These are phyloP conservation scores for Fagopyrum tataricum DNA, from an alignment of 148 eudicot genomes.

Conservation along the genomic window DNA sequence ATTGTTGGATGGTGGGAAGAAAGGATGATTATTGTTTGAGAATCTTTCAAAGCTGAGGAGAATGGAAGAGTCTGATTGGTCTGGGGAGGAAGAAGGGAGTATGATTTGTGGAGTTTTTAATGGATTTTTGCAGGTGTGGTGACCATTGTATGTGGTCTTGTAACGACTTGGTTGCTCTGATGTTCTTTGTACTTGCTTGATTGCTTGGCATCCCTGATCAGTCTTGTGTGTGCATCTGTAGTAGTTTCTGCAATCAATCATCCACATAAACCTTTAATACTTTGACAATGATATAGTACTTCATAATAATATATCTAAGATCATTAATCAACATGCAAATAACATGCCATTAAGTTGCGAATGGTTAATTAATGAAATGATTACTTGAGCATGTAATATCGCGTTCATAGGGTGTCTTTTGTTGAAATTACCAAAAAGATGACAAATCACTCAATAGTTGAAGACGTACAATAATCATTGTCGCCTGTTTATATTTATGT, in stretches of 20 bases:
- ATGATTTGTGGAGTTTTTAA: not conserved
- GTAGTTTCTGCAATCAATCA: not conserved
- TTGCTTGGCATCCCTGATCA: constrained; percentile 17
- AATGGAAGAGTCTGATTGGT: not conserved
- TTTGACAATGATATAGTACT: not conserved
- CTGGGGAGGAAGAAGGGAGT: not conserved
- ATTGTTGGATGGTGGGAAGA: not conserved
- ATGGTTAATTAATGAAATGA: no score
- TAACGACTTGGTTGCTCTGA: constrained; percentile 7
- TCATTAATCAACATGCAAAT: no score
- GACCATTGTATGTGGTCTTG: constrained; percentile 11
- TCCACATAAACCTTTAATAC: no score
- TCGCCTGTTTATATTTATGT: not conserved
- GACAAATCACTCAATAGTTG: no score
- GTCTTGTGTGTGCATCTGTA: constrained; percentile 40
- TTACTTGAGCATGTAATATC: no score
- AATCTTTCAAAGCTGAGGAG: not conserved
- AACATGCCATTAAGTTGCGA: no score
- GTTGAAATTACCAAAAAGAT: no score
- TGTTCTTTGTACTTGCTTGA: constrained; percentile 14
- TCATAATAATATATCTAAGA: no score
- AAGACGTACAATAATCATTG: no score
- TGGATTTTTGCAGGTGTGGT: constrained; percentile 15
- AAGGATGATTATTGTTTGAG: not conserved
- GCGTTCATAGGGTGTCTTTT: no score